Evolutionary conservation across 2,329 filamentous ascomycete genomes (phyloP).

Genomic region (Xylaria sp.): DNA sequence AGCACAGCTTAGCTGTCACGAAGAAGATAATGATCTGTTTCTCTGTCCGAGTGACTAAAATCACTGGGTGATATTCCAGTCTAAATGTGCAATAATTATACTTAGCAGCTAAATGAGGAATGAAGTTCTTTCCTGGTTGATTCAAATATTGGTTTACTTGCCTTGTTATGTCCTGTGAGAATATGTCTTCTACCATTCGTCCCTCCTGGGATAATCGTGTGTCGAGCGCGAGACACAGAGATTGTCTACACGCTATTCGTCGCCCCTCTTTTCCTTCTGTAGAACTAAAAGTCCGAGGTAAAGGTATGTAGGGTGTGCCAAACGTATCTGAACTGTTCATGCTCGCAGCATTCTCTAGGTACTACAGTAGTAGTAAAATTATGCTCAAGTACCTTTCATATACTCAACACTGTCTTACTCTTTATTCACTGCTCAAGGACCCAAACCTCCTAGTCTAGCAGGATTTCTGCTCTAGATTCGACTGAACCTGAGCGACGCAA

Average conservation of each 20-base stretch:
- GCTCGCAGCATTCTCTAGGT: too few species aligned
- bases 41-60: constrained; percentile 22
- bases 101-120: constrained; percentile 36
- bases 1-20: constrained; percentile 25
- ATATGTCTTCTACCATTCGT: not conserved
- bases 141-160: not conserved
- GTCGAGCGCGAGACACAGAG: too few species aligned
- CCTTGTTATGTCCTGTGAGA: not conserved
- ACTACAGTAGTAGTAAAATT: too few species aligned
- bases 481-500: not conserved
- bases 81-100: constrained; percentile 34
- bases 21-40: constrained; percentile 29
- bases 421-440: not conserved
- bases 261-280: not conserved
- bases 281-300: too few species aligned
- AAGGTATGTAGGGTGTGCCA: too few species aligned
- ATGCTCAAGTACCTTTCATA: too few species aligned
- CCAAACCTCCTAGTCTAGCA: not conserved
- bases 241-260: not conserved
- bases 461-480: not conserved
- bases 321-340: too few species aligned
- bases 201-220: not conserved
- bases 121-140: constrained; percentile 32
- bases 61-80: constrained; percentile 19
- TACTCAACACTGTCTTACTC: too few species aligned